Evolutionary conservation across 208 protist genomes (phyloP).

Genomic region (Wallacemonas sp.): DNA sequence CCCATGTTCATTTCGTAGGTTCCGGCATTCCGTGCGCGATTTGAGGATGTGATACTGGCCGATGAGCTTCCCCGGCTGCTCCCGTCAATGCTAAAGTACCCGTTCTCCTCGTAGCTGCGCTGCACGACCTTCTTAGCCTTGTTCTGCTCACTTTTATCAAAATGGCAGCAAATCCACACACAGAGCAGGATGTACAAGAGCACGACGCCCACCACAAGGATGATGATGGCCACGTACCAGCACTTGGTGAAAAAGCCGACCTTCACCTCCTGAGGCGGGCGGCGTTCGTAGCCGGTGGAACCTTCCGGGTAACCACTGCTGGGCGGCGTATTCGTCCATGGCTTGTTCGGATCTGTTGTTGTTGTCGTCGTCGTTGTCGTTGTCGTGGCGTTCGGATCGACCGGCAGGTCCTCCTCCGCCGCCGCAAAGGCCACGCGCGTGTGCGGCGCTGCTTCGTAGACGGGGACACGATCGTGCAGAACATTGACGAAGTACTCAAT

Average conservation of each 20-base stretch:
- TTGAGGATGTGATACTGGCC: background rate
- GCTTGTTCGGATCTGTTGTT: conserved; percentile 7
- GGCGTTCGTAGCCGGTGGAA: conserved; percentile 21
- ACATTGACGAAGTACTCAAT: background rate
- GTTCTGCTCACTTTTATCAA: conserved; percentile 32
- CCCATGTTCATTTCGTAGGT: conserved; percentile 14
- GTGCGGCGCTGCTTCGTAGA: background rate
- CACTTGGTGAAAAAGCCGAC: conserved; percentile 25
- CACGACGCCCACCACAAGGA: conserved; percentile 26
- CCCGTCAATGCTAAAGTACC: conserved; percentile 29
- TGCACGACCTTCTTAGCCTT: conserved; percentile 36
- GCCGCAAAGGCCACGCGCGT: background rate
- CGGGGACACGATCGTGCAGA: background rate
- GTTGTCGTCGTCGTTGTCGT: background rate
- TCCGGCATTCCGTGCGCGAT: background rate
- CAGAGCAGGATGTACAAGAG: conserved; percentile 27
- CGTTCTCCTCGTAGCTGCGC: conserved; percentile 26
- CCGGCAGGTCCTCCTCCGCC: too few species aligned
- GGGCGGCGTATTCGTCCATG: background rate
- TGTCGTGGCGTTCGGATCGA: background rate
- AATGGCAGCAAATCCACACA: conserved; percentile 34
- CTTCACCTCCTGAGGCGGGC: background rate
- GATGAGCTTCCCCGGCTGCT: background rate
- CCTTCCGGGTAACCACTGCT: conserved; percentile 4
- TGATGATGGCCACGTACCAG: conserved; percentile 47